phyloP scores from a whole-genome alignment of 1,284 basidiomycete genomes.

The Laetiporus sulphureus region DNA sequence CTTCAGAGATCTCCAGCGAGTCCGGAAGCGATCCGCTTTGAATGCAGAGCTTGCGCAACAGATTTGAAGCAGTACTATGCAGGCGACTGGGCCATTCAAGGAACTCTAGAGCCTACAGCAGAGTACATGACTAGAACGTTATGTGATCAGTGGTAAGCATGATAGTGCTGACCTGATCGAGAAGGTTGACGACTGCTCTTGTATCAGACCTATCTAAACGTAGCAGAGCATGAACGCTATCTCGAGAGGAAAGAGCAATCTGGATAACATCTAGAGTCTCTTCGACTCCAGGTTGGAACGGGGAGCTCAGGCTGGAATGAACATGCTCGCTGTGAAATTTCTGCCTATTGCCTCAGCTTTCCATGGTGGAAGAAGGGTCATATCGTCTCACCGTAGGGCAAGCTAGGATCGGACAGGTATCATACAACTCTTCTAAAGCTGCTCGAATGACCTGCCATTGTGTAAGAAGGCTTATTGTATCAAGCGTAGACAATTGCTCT shows the following conservation, averaged over 20 bases:
- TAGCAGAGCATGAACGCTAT: not conserved
- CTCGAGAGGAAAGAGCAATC: not conserved
- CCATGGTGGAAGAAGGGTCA: too few species aligned
- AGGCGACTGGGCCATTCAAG: not conserved
- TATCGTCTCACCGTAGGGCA: too few species aligned
- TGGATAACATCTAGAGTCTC: not conserved
- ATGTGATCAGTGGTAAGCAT: not conserved
- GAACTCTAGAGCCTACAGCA: not conserved
- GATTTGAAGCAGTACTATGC: not conserved
- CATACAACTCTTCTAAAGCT: too few species aligned
- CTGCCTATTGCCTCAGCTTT: too few species aligned
- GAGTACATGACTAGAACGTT: not conserved
- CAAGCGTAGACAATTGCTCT: too few species aligned
- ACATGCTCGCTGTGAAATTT: too few species aligned
- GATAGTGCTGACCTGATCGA: not conserved
- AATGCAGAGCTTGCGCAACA: not conserved
- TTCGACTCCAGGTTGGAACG: not conserved
- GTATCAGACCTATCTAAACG: not conserved
- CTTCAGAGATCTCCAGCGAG: not conserved
- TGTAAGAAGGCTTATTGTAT: too few species aligned
- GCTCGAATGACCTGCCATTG: too few species aligned
- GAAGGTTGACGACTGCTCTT: not conserved
- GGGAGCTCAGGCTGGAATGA: too few species aligned
- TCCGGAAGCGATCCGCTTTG: not conserved
- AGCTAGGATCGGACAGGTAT: too few species aligned